Base-by-base conservation (phyloP, 805 yeast species). In the Kodamaea sagamina region DNA sequence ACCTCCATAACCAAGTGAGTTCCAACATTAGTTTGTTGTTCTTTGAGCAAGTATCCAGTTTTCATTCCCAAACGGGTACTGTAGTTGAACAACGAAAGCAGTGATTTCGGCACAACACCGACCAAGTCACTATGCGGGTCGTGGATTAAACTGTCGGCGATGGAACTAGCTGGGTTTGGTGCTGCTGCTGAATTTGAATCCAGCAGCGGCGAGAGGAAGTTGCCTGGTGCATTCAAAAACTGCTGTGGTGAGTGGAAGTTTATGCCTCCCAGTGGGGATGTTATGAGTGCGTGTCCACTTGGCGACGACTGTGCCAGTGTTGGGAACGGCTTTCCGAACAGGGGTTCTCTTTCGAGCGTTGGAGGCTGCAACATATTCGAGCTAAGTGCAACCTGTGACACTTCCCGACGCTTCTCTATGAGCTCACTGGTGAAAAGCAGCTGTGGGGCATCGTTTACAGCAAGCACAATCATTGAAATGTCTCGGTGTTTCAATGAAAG, bases 61-160 rank as follows among this genome's bases (percentile, higher is more conserved):
- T 80, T 79, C 53, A 84, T 76, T 2, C 90, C 85, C 41, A 83
- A 68, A 39, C 90, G 68, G 16, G 82, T 80, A 6, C 86, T 85
- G 13, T 87, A 82, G 51, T 82, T 84, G 29, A 86, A 77, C 13
- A 86, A 65, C 2, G 90, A 86, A 32, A 82, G 74, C 0, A 89
- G 76, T 15, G 75, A 69, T 22, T 74, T 76, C 4, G 87, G 76
- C 2, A 85, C 66, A 0, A 82, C 54, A 0, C 85, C 89, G 47
- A 74, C 74, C 1, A 81, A 66, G 36, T 76, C 78, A 25, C 75
- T 71, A 7, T 72, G 60, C 2, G 77, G 59, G 51, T 82, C 18
- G 41, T 46, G 24, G 58, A 67, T 19, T 47, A 36, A 29, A 12
- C 36, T 27, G 13, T 41, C 44, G 6, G 39, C 40, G 12, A 40